Evolutionary conservation across 148 eudicot species (phyloP).

Genomic region (Diospyros kaki): DNA sequence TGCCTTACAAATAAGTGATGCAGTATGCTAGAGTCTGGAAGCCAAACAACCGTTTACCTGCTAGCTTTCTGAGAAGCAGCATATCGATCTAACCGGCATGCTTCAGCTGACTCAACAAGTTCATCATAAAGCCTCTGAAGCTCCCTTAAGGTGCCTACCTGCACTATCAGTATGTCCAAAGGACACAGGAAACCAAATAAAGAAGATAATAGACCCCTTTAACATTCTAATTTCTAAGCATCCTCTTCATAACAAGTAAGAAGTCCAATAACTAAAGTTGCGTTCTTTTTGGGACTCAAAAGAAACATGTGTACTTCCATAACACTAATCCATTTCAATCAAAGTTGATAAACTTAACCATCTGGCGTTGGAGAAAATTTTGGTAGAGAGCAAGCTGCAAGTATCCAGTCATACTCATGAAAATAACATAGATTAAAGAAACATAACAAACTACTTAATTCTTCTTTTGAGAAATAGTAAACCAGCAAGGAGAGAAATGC

Average conservation of each 20-base stretch:
- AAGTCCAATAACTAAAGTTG: slow-evolving; percentile 3
- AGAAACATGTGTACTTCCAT: background rate
- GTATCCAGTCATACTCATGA: background rate
- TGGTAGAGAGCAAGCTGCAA: background rate
- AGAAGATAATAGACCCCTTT: background rate
- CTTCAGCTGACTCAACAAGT: slow-evolving; percentile 68
- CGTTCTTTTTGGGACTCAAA: background rate
- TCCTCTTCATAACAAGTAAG: background rate
- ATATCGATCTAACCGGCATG: slow-evolving; percentile 82
- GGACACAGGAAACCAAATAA: slow-evolving; percentile 3
- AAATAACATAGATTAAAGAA: background rate
- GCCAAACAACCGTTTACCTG: slow-evolving; percentile 41
- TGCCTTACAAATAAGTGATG: background rate
- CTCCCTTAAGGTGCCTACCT: slow-evolving; percentile 70
- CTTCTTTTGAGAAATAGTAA: background rate
- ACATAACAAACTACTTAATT: background rate
- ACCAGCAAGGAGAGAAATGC: background rate
- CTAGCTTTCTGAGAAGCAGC: slow-evolving; percentile 59
- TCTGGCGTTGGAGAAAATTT: background rate
- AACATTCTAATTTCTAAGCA: background rate
- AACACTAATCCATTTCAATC: background rate
- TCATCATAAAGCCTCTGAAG: slow-evolving; percentile 89
- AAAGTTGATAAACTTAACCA: background rate
- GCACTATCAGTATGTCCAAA: slow-evolving; percentile 19
- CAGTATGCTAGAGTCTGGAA: background rate